Evolutionary conservation across 2,329 filamentous ascomycete genomes (phyloP), one percentile per base, ranked within the genome.

Genomic region (Tolypocladium sp.): DNA sequence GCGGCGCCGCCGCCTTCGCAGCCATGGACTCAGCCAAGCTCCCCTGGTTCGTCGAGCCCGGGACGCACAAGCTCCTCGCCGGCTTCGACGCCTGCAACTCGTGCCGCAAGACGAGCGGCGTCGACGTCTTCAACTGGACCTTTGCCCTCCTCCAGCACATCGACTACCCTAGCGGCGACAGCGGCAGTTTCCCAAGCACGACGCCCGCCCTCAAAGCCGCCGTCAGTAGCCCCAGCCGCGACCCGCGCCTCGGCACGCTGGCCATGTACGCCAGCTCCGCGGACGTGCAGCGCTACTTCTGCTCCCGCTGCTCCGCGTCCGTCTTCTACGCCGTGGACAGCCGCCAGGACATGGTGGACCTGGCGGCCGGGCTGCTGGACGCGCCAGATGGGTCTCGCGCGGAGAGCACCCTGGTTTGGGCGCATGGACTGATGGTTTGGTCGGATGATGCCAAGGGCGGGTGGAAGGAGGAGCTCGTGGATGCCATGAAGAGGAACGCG

Each of bases 1-100:
- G 72, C 15, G 67, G 65, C 4, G 70, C 69, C 0, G 63, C 63
- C 8, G 63, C 67, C 20, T 68, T 71, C 20, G 60, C 62, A 0
- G 64, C 70, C 2, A 74, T 72, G 57, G 62, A 67, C 0, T 60
- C 58, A 1, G 61, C 62, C 2, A 64, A 75, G 3, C 61, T 81
- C 0, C 76, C 77, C 0, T 75, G 68, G 60, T 78, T 75, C 56
- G 67, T 82, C 17, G 74, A 80, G 44, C 77, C 77, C 0, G 60
- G 59, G 4, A 76, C 73, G 2, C 66, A 74, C 53, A 81, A 79
- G 63, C 64, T 67, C 2, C 62, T 76, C 1, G 73, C 70, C 0
- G 66, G 62, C 4, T 71, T 77, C 58, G 79, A 81, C 54, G 74
- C 69, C 1, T 82, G 80, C 67, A 69, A 79, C 60, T 80, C 78